These are phyloP conservation scores for Psilocybe cyanescens DNA, from an alignment of 768 basidiomycete species.

Conservation along the genomic window DNA sequence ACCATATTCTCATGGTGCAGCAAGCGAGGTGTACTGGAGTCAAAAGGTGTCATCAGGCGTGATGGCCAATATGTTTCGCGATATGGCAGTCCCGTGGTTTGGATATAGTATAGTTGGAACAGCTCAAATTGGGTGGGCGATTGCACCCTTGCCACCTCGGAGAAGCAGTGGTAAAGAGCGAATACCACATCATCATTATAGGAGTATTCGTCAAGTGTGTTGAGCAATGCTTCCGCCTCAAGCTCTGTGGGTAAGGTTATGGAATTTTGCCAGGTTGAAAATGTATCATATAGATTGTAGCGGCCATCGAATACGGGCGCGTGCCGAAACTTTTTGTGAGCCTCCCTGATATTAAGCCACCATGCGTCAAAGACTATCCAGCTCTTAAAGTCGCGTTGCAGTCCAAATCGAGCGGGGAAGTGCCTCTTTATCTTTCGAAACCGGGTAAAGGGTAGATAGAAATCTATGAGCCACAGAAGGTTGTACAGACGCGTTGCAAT, in stretches of 20 bases:
- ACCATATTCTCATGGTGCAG: conserved; percentile 4
- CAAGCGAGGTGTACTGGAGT: background rate
- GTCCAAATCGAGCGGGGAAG: background rate
- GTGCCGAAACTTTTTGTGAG: background rate
- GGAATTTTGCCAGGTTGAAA: background rate
- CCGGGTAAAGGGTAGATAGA: background rate
- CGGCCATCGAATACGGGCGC: background rate
- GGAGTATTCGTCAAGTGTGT: background rate
- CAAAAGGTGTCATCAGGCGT: background rate
- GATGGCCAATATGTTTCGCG: conserved; percentile 4
- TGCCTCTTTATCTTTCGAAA: background rate
- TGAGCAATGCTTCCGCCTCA: background rate
- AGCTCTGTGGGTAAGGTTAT: background rate
- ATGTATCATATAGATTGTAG: background rate
- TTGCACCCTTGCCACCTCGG: background rate
- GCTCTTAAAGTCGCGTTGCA: background rate
- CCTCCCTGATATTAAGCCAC: conserved; percentile 7
- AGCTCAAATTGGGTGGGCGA: background rate
- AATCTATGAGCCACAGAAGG: background rate
- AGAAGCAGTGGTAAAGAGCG: conserved; percentile 4
- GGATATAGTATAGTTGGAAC: conserved; percentile 2
- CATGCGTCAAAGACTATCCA: conserved; percentile 2
- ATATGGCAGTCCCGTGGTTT: background rate
- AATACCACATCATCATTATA: background rate
- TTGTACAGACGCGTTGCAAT: background rate